phyloP scores from a whole-genome alignment of 257 asterid species.

The Rubia yunnanensis region DNA sequence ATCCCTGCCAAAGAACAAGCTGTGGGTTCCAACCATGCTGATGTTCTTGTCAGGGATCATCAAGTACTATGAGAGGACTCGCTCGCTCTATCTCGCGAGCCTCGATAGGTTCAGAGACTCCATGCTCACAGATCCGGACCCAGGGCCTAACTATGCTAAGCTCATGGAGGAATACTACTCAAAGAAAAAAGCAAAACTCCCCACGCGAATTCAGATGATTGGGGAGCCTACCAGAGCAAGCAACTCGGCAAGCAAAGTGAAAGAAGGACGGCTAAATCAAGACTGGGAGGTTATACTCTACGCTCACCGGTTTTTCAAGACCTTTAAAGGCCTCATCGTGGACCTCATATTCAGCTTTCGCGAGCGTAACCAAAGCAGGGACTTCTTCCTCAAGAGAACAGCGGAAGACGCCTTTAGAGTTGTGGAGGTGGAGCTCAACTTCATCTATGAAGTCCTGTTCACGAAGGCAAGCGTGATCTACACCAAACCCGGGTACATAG shows the following conservation, averaged over 20 bases:
- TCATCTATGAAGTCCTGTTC: conserved; percentile 43
- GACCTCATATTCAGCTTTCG: conserved; percentile 40
- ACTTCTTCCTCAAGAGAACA: conserved; percentile 23
- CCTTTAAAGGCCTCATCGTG: conserved; percentile 50
- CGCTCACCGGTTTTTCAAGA: conserved; percentile 28
- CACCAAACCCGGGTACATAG: conserved; percentile 10
- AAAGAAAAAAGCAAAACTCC: conserved; percentile 30
- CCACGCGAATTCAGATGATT: conserved; percentile 22
- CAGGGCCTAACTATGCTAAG: conserved; percentile 49
- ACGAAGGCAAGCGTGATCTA: conserved; percentile 34
- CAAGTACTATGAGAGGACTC: conserved; percentile 38
- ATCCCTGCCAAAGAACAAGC: conserved; percentile 21
- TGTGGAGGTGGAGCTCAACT: conserved; percentile 42
- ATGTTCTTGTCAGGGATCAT: conserved; percentile 32
- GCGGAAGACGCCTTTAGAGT: conserved; percentile 38
- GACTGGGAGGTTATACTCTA: conserved; percentile 20
- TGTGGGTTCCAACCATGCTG: conserved; percentile 33
- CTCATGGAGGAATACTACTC: conserved; percentile 36
- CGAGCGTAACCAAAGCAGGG: conserved; percentile 28
- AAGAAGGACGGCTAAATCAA: conserved; percentile 8
- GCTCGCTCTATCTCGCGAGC: conserved; percentile 34
- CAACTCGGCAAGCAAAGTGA: conserved; percentile 15
- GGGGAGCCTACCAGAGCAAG: conserved; percentile 14
- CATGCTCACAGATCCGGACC: conserved; percentile 35
- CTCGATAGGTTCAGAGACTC: conserved; percentile 27